Conservation (phyloP, 2,329 filamentous ascomycete species). For the Epichloe festucae region DNA sequence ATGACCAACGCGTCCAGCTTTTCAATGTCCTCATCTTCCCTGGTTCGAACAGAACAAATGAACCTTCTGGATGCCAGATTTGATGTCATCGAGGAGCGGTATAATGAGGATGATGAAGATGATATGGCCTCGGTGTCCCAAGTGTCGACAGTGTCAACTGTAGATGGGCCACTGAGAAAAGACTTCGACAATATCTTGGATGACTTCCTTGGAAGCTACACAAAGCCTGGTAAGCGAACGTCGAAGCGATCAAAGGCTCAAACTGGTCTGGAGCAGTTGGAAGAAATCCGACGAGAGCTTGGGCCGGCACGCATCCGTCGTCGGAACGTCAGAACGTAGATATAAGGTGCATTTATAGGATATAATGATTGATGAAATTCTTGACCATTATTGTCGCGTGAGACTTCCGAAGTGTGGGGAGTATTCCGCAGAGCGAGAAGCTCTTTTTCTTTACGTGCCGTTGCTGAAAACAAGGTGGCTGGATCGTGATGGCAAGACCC, state of each 20-base stretch:
- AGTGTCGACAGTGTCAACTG: slow-evolving; percentile 51
- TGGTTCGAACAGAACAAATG: slow-evolving; percentile 78
- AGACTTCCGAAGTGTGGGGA: neutral
- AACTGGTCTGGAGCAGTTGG: slow-evolving; percentile 75
- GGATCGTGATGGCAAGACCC: neutral
- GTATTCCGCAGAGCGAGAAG: too few species aligned
- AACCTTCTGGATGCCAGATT: slow-evolving; percentile 80
- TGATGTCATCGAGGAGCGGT: slow-evolving; percentile 78
- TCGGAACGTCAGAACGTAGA: slow-evolving; percentile 6
- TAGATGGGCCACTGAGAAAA: slow-evolving; percentile 52
- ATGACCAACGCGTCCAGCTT: slow-evolving; percentile 77
- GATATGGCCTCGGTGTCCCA: slow-evolving; percentile 45
- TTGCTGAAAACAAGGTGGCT: neutral
- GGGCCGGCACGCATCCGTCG: slow-evolving; percentile 56
- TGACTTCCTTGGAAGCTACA: slow-evolving; percentile 71
- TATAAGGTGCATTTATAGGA: neutral
- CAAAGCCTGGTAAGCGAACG: slow-evolving; percentile 56
- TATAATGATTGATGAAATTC: slow-evolving; percentile 3
- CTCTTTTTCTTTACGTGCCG: neutral
- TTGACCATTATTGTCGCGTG: neutral
- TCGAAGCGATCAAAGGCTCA: slow-evolving; percentile 72
- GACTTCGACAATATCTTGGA: slow-evolving; percentile 90
- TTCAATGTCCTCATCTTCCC: slow-evolving; percentile 81
- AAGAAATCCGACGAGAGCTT: slow-evolving; percentile 71
- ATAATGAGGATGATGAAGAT: slow-evolving; percentile 36